Evolutionary conservation across 495 filamentous ascomycete genomes (phyloP).

Genomic region (Xylaria scruposa): DNA sequence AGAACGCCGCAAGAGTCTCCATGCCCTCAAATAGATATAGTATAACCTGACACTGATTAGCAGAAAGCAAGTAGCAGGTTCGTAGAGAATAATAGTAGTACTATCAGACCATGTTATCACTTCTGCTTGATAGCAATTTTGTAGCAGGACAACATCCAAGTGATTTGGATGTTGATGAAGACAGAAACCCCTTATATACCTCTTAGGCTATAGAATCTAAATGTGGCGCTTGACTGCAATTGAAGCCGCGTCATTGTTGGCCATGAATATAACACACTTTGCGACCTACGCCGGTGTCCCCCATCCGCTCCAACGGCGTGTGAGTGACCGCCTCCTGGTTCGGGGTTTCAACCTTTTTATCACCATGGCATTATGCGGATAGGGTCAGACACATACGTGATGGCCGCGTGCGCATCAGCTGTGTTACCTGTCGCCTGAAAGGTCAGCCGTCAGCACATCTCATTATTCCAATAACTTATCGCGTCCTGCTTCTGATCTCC

Average conservation of each 20-base stretch:
- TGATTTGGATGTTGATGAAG: too few species aligned
- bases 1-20: neutral
- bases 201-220: too few species aligned
- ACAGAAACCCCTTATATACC: too few species aligned
- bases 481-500: neutral
- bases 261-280: slow-evolving; percentile 31
- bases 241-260: slow-evolving; percentile 34
- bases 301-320: slow-evolving; percentile 32
- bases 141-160: too few species aligned
- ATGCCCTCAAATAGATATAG: neutral
- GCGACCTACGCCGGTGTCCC: slow-evolving; percentile 29
- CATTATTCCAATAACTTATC: neutral
- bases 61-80: neutral
- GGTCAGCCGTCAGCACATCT: neutral
- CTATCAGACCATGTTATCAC: too few species aligned
- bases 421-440: neutral
- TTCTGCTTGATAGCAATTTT: neutral
- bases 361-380: too few species aligned
- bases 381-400: neutral
- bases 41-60: neutral
- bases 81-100: neutral
- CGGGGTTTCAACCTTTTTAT: neutral
- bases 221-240: too few species aligned
- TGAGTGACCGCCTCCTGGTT: neutral
- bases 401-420: neutral